Evolutionary conservation across 139 green algal species (phyloP), one percentile per base, ranked within the genome.

Genomic region (Haematococcus lacustris): DNA sequence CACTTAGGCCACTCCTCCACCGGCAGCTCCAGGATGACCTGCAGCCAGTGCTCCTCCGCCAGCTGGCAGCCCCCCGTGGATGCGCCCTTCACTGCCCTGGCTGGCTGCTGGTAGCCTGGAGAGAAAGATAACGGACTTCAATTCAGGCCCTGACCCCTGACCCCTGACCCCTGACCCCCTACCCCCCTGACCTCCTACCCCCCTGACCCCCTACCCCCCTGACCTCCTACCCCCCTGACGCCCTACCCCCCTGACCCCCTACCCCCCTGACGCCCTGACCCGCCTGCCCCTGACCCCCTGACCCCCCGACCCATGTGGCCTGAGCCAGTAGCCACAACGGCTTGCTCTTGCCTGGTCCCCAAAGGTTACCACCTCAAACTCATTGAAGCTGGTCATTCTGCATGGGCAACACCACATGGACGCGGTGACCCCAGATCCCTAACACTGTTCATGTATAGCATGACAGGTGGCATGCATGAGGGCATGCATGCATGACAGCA

Each of bases 301-400:
- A n/a, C n/a, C n/a, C n/a, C n/a, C n/a, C 25, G 4, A 34, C 17
- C 7, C 21, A 7, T n/a, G 25, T 35, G 53, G 17, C 17, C 53
- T 34, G 53, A 17, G 53, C 21, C 13, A 7, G 32, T 30, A n/a
- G 21, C n/a, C 59, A 32, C 59, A 66, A 57, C 13, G 13, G 13
- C 13, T 21, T 28, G 21, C 47, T 28, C 47, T 13, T 21, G 21
- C 59, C 59, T 82, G 38, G 62, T 80, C 71, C 0, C 88, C 91
- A 83, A 98, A 98, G 5, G 88, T 77, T 0, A 93, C 51, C 7
- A 97, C 80, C 59, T 98, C 87, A 79, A 97, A 97, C 73, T 97
- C 92, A 30, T 88, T 88, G 65, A 85, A 90, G 7, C 76, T 66
- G 17, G 80, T 71, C 33, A 98, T 78, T 5, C 93, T 85, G 37